These are phyloP conservation scores for Ettlia oleoabundans DNA, from an alignment of 139 green algal genomes.

Conservation along the genomic window DNA sequence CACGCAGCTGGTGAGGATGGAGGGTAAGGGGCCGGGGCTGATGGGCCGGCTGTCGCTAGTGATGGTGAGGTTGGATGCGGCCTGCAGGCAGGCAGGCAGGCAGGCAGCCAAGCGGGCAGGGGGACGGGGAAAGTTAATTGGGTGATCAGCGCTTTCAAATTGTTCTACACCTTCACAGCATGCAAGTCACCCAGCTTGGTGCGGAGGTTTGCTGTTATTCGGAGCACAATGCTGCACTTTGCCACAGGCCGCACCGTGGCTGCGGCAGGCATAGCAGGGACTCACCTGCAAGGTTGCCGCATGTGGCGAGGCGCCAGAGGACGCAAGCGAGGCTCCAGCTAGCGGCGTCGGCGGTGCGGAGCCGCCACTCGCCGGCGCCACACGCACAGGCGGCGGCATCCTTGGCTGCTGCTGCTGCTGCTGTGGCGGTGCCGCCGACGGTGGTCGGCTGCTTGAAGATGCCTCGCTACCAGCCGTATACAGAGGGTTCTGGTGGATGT, in stretches of 20 bases:
- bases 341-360: too few species aligned
- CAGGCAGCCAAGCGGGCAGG: not conserved
- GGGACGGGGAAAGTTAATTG: too few species aligned
- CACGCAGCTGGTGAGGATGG: constrained; percentile 2
- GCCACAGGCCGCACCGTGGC: too few species aligned
- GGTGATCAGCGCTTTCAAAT: too few species aligned
- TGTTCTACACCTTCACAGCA: too few species aligned
- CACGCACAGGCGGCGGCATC: not conserved
- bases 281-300: too few species aligned
- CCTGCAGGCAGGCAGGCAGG: constrained; percentile 9
- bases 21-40: constrained; percentile 26
- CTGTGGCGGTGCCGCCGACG: not conserved
- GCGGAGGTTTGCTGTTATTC: too few species aligned
- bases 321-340: too few species aligned
- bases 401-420: not conserved
- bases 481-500: constrained; percentile 17
- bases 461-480: constrained; percentile 2
- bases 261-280: too few species aligned
- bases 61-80: constrained; percentile 34
- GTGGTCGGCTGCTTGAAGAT: not conserved
- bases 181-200: too few species aligned
- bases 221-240: too few species aligned
- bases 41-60: constrained; percentile 30
- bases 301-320: too few species aligned
- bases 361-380: not conserved